These are phyloP conservation scores for Diaporthe batatas DNA, from an alignment of 2,329 filamentous ascomycete genomes.

Conservation along the genomic window DNA sequence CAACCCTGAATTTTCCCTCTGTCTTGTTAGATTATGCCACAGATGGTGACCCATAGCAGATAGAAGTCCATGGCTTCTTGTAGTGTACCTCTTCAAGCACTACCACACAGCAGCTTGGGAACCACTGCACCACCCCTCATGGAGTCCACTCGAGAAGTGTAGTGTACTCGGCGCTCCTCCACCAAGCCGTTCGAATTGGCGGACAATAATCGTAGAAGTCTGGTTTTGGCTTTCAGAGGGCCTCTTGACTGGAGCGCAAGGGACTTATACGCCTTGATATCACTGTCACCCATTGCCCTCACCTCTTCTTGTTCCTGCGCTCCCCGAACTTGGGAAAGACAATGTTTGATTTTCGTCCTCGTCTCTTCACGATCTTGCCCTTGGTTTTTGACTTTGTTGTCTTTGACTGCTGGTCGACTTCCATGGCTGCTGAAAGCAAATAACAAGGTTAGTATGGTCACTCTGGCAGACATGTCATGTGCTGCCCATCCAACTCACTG, in stretches of 20 bases:
- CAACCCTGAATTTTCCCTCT: not conserved
- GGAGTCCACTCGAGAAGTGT: not conserved
- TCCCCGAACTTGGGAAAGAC: conserved; percentile 72
- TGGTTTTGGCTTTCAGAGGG: not conserved
- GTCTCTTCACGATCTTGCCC: conserved; percentile 70
- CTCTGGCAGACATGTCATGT: not conserved
- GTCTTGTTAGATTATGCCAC: not conserved
- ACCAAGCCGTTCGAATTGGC: not conserved
- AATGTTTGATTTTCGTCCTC: conserved; percentile 67
- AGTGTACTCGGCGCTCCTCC: not conserved
- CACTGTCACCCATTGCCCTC: conserved; percentile 39
- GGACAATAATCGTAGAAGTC: not conserved
- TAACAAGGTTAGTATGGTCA: not conserved
- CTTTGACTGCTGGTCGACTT: conserved; percentile 63
- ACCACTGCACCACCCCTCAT: not conserved
- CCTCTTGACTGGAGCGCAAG: not conserved
- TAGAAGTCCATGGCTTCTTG: not conserved
- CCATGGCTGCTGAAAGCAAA: conserved; percentile 62
- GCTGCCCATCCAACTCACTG: conserved; percentile 44
- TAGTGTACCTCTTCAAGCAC: not conserved
- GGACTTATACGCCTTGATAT: not conserved
- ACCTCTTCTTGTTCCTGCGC: conserved; percentile 60
- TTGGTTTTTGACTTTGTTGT: conserved; percentile 55
- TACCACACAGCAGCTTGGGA: not conserved
- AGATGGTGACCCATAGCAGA: not conserved